Conservation (phyloP, 1,284 basidiomycete species). For the Irpex sp. region DNA sequence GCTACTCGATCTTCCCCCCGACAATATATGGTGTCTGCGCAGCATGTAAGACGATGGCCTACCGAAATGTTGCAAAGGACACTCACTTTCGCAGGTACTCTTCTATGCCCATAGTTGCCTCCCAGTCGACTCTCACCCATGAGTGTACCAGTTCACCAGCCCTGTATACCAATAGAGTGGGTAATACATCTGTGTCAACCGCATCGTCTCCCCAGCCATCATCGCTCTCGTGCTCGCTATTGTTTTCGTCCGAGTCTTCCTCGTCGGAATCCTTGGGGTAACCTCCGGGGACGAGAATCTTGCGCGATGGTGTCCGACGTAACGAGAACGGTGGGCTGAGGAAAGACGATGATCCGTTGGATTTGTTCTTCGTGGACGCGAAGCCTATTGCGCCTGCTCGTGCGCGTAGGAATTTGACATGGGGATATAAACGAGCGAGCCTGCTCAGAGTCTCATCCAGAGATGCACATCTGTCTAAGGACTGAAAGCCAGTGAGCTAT, state of each 20-base stretch:
- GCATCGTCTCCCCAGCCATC: slow-evolving; percentile 47
- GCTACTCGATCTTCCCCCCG: slow-evolving; percentile 25
- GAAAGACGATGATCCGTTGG: slow-evolving; percentile 8
- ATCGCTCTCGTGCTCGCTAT: slow-evolving; percentile 30
- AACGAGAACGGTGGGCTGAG: slow-evolving; percentile 18
- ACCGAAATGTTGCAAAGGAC: not conserved
- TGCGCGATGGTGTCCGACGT: slow-evolving; percentile 22
- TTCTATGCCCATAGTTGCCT: slow-evolving; percentile 63
- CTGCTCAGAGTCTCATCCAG: slow-evolving; percentile 68
- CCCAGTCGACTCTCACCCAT: slow-evolving; percentile 85
- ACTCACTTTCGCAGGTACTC: slow-evolving; percentile 59
- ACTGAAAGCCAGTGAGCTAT: slow-evolving; percentile 35
- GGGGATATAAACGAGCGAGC: slow-evolving; percentile 65
- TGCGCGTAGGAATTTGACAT: slow-evolving; percentile 77
- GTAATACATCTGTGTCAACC: slow-evolving; percentile 78
- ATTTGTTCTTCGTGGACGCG: slow-evolving; percentile 36
- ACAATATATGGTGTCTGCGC: slow-evolving; percentile 44
- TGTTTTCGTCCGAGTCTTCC: slow-evolving; percentile 37
- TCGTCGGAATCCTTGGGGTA: slow-evolving; percentile 29
- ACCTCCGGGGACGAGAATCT: slow-evolving; percentile 17
- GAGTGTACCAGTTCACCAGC: slow-evolving; percentile 79
- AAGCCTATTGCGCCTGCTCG: slow-evolving; percentile 78
- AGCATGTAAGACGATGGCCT: not conserved
- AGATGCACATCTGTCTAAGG: slow-evolving; percentile 66
- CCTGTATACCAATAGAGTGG: slow-evolving; percentile 80